Percentiles rank a stretch among this genome's conserved stretches.
phyloP scores from a whole-genome alignment of 208 protist species.

The Porcisia deanei region DNA sequence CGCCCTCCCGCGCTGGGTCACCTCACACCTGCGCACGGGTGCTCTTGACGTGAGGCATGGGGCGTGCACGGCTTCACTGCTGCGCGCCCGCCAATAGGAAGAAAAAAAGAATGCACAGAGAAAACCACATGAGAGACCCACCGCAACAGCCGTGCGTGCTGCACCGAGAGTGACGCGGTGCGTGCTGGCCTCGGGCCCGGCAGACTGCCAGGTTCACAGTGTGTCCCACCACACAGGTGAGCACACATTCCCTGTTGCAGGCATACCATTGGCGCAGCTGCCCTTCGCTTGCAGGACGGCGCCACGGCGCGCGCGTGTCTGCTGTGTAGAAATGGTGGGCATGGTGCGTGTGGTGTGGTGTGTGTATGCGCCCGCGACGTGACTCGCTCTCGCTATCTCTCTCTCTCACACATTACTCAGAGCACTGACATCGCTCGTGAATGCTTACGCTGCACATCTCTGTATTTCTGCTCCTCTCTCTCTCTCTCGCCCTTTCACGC shows the following conservation, averaged over 20 bases:
- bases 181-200: neutral
- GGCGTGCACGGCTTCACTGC: neutral
- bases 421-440: neutral
- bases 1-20: neutral
- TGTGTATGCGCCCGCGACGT: neutral
- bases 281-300: neutral
- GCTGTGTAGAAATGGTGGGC: neutral
- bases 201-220: neutral
- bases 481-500: neutral
- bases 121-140: neutral
- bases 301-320: neutral
- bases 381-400: neutral
- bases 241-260: neutral
- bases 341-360: neutral
- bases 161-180: neutral
- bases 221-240: neutral
- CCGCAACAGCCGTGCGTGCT: neutral
- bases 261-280: neutral
- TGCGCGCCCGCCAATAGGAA: neutral
- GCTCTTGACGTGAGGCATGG: neutral
- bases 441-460: neutral
- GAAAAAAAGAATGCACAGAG: neutral
- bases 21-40: neutral
- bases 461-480: neutral
- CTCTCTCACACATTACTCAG: neutral